phyloP scores from a whole-genome alignment of 495 filamentous ascomycete genomes.

The Penicillium bialowiezense region DNA sequence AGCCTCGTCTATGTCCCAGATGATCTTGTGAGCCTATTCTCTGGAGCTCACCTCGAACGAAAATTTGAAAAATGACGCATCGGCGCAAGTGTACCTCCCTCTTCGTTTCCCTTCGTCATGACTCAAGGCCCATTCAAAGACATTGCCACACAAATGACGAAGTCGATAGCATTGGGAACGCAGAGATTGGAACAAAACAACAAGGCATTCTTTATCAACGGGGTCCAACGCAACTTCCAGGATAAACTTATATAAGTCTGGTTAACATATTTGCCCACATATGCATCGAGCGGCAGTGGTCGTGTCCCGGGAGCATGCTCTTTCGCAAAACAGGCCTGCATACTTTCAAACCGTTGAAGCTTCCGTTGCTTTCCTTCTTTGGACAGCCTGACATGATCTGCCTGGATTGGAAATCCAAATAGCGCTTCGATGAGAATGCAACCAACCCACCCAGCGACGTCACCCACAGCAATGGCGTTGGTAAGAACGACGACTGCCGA shows the following conservation, averaged over 20 bases:
- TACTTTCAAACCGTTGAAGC: background rate
- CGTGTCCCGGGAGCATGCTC: background rate
- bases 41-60: background rate
- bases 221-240: background rate
- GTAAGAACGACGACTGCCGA: slow-evolving; percentile 5
- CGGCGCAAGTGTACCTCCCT: background rate
- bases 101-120: background rate
- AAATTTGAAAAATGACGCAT: slow-evolving; percentile 1
- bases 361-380: background rate
- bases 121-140: slow-evolving; percentile 4
- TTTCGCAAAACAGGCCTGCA: background rate
- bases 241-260: background rate
- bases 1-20: background rate
- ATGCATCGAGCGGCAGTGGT: background rate
- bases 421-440: background rate
- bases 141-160: slow-evolving; percentile 2
- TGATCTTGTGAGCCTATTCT: background rate
- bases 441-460: slow-evolving; percentile 4
- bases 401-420: background rate
- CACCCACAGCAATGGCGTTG: background rate
- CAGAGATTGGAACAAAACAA: background rate
- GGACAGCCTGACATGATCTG: background rate
- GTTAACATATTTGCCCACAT: slow-evolving; percentile 3
- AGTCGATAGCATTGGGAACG: background rate
- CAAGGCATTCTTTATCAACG: background rate